phyloP scores from a whole-genome alignment of 1,284 basidiomycete genomes.

The Paramarasmius palmivorus region DNA sequence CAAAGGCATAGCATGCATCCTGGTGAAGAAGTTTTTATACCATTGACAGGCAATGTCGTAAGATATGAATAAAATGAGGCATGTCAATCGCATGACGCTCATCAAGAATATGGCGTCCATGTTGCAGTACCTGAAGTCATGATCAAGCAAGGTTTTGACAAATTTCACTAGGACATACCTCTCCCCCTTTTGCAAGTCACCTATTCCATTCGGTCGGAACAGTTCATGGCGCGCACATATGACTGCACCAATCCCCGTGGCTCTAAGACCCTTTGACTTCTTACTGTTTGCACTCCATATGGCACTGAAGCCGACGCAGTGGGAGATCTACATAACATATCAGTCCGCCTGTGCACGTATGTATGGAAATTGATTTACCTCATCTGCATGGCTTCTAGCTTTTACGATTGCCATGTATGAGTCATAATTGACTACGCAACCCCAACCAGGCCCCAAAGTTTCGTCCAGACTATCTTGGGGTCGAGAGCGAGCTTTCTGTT shows the following conservation, averaged over 20 bases:
- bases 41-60: slow-evolving; percentile 23
- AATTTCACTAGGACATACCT: slow-evolving; percentile 4
- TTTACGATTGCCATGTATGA: too few species aligned
- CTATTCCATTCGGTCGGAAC: slow-evolving; percentile 12
- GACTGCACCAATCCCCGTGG: slow-evolving; percentile 5
- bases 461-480: slow-evolving; percentile 23
- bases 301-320: neutral
- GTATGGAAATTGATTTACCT: too few species aligned
- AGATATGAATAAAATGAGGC: slow-evolving; percentile 3
- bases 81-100: neutral
- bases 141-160: too few species aligned
- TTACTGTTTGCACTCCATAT: slow-evolving; percentile 10
- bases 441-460: slow-evolving; percentile 21
- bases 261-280: slow-evolving; percentile 17
- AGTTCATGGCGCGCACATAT: too few species aligned
- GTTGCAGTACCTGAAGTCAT: slow-evolving; percentile 21
- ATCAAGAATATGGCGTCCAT: slow-evolving; percentile 19
- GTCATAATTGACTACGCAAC: slow-evolving; percentile 30
- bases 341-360: too few species aligned
- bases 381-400: too few species aligned
- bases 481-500: slow-evolving; percentile 23
- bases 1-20: neutral
- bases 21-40: slow-evolving; percentile 7
- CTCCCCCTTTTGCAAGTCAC: slow-evolving; percentile 19
- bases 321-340: neutral